These are phyloP conservation scores for Dalbergia cultrata DNA, from an alignment of 306 rosid genomes.

Conservation along the genomic window DNA sequence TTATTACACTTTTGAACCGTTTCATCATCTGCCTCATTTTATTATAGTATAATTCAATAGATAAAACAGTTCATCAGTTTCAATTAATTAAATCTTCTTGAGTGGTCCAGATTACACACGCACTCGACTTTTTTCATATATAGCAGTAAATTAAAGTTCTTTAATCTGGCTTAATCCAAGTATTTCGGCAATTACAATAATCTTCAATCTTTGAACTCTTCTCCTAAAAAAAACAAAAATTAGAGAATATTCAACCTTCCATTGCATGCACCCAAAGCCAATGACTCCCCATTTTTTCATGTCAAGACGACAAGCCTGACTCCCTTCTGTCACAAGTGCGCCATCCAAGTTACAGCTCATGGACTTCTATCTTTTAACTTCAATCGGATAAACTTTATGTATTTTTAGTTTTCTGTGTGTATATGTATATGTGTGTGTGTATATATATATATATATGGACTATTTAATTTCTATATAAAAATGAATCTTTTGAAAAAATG, in stretches of 20 bases:
- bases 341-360: no score
- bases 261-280: no score
- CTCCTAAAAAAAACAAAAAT: no score
- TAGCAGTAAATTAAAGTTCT: neutral
- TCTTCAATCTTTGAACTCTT: neutral
- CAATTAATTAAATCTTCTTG: neutral
- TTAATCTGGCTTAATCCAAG: no score
- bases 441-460: neutral
- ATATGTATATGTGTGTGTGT: no score
- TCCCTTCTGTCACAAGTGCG: no score
- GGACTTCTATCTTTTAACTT: neutral
- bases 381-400: neutral
- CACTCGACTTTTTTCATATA: neutral
- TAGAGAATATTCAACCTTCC: no score
- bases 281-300: no score
- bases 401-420: neutral
- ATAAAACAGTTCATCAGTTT: neutral
- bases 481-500: no score
- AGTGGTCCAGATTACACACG: neutral
- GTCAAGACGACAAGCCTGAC: no score
- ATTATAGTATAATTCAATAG: neutral
- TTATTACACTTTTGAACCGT: neutral
- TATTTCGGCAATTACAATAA: neutral
- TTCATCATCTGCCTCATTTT: neutral
- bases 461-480: neutral